Percentiles rank a stretch among this genome's conserved stretches.
These are phyloP conservation scores for Nitzschia sp. DNA, from an alignment of 108 stramenopile species.

Conservation along the genomic window DNA sequence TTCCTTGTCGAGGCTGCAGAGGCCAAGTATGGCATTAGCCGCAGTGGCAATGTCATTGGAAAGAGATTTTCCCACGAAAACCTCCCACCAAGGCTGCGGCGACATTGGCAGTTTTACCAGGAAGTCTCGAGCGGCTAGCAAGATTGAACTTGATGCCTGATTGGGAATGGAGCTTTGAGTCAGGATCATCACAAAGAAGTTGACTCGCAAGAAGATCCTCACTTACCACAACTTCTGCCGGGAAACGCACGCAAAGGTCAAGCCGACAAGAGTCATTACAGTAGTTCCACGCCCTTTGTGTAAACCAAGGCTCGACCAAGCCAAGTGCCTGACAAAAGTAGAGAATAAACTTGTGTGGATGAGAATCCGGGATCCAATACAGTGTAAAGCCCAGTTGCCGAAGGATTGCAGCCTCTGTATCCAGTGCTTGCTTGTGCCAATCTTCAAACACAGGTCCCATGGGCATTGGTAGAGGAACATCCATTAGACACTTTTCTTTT, in stretches of 20 bases:
- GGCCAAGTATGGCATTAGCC: conserved; percentile 63
- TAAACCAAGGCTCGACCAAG: conserved; percentile 28
- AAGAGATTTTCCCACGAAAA: conserved; percentile 47
- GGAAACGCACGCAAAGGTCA: conserved; percentile 77
- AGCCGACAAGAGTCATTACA: conserved; percentile 85
- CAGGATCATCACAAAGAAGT: too few species aligned
- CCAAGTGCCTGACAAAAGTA: conserved; percentile 51
- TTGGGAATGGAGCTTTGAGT: too few species aligned
- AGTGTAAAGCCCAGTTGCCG: conserved; percentile 78
- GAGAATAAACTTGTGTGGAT: conserved; percentile 79
- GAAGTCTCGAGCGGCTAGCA: conserved; percentile 48
- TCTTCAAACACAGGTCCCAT: conserved; percentile 68
- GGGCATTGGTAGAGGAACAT: conserved; percentile 34
- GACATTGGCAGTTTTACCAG: conserved; percentile 42
- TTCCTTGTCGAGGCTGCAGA: conserved; percentile 14
- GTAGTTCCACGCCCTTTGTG: conserved; percentile 83
- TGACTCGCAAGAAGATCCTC: too few species aligned
- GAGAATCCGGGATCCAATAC: conserved; percentile 81
- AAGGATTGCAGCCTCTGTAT: conserved; percentile 62
- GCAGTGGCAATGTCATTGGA: conserved; percentile 42
- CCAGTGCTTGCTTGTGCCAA: conserved; percentile 51
- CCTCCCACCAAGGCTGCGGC: conserved; percentile 73
- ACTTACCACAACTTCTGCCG: conserved; percentile 71
- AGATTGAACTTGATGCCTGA: conserved; percentile 63
- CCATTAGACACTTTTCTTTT: conserved; percentile 42